Conservation (phyloP, 2,329 filamentous ascomycete genomes). For the Phaeosphaeriaceae sp. region DNA sequence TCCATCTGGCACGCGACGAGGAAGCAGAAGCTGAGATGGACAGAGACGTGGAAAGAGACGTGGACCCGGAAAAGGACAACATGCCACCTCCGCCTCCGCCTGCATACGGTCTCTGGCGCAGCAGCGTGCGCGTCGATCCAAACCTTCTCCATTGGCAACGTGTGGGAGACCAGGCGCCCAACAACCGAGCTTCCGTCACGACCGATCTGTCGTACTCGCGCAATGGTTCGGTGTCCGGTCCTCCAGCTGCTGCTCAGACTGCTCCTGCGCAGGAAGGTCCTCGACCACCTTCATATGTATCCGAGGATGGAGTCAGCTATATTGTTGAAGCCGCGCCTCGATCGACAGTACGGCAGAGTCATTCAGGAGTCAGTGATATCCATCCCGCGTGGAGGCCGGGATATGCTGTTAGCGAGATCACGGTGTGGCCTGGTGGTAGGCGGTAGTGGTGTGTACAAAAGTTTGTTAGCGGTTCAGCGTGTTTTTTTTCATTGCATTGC, state of each 20-base stretch:
- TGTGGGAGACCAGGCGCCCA: constrained; percentile 39
- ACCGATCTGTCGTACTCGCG: constrained; percentile 8
- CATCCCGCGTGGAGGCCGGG: constrained; percentile 48
- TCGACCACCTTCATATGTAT: constrained; percentile 77
- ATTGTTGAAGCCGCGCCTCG: constrained; percentile 68
- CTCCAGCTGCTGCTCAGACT: background rate
- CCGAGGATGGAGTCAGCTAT: constrained; percentile 77
- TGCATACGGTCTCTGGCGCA: constrained; percentile 84
- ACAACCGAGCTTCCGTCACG: constrained; percentile 5
- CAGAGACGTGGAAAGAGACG: constrained; percentile 6
- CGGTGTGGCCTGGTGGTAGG: constrained; percentile 13
- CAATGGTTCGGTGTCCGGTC: constrained; percentile 6
- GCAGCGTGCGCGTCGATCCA: constrained; percentile 82
- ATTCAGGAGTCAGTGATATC: constrained; percentile 39
- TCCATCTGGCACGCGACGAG: constrained; percentile 77
- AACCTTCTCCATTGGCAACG: constrained; percentile 83
- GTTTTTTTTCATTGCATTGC: background rate
- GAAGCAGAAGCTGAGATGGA: constrained; percentile 57
- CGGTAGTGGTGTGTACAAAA: constrained; percentile 1
- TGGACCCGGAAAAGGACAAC: constrained; percentile 27
- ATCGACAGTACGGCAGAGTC: constrained; percentile 25
- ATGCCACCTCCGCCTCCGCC: constrained; percentile 69
- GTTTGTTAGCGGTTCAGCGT: background rate
- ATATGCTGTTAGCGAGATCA: constrained; percentile 37
- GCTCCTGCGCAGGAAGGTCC: constrained; percentile 20